phyloP scores from a whole-genome alignment of 768 basidiomycete genomes.

The Fibroporia radiculosa region DNA sequence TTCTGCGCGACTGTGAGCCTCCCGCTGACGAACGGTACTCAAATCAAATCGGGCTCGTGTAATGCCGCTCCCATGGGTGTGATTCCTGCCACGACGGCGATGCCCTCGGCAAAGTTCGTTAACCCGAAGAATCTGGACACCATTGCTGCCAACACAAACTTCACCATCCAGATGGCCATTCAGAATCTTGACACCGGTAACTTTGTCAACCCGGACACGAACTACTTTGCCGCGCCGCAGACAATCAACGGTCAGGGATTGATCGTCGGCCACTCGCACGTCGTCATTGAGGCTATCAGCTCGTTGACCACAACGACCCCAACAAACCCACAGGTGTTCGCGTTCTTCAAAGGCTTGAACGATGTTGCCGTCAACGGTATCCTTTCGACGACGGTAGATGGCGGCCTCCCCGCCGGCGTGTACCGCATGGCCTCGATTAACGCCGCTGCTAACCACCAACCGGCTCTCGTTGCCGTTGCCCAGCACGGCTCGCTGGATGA shows the following conservation, averaged over 20 bases:
- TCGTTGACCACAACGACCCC: slow-evolving; percentile 34
- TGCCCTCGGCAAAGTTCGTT: slow-evolving; percentile 51
- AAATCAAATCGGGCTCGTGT: slow-evolving; percentile 41
- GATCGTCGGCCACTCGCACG: slow-evolving; percentile 49
- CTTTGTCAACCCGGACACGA: slow-evolving; percentile 49
- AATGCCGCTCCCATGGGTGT: slow-evolving; percentile 58
- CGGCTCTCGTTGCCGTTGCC: slow-evolving; percentile 31
- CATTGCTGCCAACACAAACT: slow-evolving; percentile 39
- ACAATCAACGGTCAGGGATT: slow-evolving; percentile 33
- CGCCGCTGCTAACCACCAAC: slow-evolving; percentile 39
- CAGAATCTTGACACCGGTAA: slow-evolving; percentile 40
- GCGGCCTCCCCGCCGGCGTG: slow-evolving; percentile 35
- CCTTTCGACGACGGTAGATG: slow-evolving; percentile 29
- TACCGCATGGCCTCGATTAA: slow-evolving; percentile 39
- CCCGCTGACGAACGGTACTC: slow-evolving; percentile 39
- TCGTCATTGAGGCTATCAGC: slow-evolving; percentile 41
- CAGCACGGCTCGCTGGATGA: slow-evolving; percentile 38
- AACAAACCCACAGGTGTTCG: slow-evolving; percentile 44
- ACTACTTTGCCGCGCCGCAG: slow-evolving; percentile 52
- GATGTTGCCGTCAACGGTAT: slow-evolving; percentile 35
- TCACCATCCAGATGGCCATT: slow-evolving; percentile 48
- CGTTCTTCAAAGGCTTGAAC: slow-evolving; percentile 59
- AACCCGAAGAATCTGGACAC: slow-evolving; percentile 39
- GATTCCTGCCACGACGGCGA: slow-evolving; percentile 42
- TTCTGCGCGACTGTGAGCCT: slow-evolving; percentile 33